These are phyloP conservation scores for Dactylella cylindrospora DNA, from an alignment of 2,329 filamentous ascomycete species.

Conservation along the genomic window DNA sequence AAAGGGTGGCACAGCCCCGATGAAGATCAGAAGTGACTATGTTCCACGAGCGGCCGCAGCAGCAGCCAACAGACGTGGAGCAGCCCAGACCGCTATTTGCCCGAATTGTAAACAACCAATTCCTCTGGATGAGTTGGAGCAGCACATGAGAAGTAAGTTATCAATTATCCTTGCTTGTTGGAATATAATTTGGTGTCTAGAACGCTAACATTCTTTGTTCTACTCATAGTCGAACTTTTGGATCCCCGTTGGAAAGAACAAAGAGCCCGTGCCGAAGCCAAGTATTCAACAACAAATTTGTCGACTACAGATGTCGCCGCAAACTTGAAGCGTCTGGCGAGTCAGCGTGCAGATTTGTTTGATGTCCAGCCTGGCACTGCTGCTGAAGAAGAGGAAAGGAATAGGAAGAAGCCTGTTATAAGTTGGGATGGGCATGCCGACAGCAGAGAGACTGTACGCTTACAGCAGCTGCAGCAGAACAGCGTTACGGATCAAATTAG, in stretches of 20 bases:
- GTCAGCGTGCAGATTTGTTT: slow-evolving; percentile 83
- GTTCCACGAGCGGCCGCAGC: slow-evolving; percentile 78
- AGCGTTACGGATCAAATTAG: slow-evolving; percentile 86
- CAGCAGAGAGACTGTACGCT: slow-evolving; percentile 59
- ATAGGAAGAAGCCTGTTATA: slow-evolving; percentile 66
- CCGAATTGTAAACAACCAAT: slow-evolving; percentile 93
- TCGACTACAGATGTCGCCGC: slow-evolving; percentile 84
- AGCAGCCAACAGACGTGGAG: slow-evolving; percentile 59
- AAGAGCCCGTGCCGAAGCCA: slow-evolving; percentile 80
- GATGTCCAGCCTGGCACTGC: slow-evolving; percentile 60
- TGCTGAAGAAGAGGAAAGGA: slow-evolving; percentile 64
- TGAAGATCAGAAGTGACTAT: slow-evolving; percentile 93
- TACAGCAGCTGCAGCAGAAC: slow-evolving; percentile 64
- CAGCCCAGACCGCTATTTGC: slow-evolving; percentile 70
- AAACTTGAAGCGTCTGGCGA: slow-evolving; percentile 92
- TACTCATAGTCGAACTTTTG: slow-evolving; percentile 71
- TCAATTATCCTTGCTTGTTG: not conserved
- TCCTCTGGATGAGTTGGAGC: slow-evolving; percentile 80
- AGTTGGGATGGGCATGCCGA: slow-evolving; percentile 69
- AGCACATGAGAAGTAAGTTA: slow-evolving; percentile 79
- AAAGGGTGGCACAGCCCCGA: slow-evolving; percentile 66
- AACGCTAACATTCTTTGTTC: slow-evolving; percentile 51
- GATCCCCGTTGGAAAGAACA: slow-evolving; percentile 97
- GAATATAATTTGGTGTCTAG: not conserved
- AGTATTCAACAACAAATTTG: slow-evolving; percentile 81